Evolutionary conservation across 495 filamentous ascomycete genomes (phyloP).

Genomic region (Amphirosellinia nigrospora): DNA sequence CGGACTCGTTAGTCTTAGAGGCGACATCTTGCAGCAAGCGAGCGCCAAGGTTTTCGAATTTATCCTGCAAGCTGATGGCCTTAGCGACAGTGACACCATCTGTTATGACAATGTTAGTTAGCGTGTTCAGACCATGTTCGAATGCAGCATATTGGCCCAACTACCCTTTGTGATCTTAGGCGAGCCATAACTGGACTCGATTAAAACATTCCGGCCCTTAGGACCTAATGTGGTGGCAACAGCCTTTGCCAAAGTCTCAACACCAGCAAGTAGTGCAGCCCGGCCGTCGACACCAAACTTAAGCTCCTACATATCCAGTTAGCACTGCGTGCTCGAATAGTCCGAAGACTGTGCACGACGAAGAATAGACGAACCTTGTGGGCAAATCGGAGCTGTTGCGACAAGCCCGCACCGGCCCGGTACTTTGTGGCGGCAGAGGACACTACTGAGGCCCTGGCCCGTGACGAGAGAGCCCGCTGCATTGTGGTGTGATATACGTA

Average conservation of each 20-base stretch:
- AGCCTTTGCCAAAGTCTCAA: constrained; percentile 95
- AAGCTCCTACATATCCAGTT: constrained; percentile 70
- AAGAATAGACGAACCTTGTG: constrained; percentile 76
- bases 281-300: constrained; percentile 98
- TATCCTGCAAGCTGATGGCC: constrained; percentile 93
- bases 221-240: constrained; percentile 96
- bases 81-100: constrained; percentile 95
- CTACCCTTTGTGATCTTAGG: constrained; percentile 99
- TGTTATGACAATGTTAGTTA: constrained; percentile 48
- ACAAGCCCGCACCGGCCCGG: constrained; percentile 57
- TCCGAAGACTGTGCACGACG: background rate
- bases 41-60: constrained; percentile 99
- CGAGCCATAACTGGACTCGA: constrained; percentile 96
- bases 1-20: constrained; percentile 98
- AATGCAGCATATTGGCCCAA: constrained; percentile 32
- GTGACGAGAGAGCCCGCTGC: constrained; percentile 75
- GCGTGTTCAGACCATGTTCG: constrained; percentile 8
- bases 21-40: constrained; percentile 96
- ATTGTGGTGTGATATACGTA: constrained; percentile 53
- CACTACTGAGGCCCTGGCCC: constrained; percentile 71
- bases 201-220: constrained; percentile 97
- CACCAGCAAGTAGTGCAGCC: constrained; percentile 86
- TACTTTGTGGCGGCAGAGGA: constrained; percentile 63
- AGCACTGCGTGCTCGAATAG: background rate
- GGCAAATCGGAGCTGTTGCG: constrained; percentile 88